Base-by-base conservation (phyloP, 306 rosid genomes). In the Rubus parviflorus region DNA sequence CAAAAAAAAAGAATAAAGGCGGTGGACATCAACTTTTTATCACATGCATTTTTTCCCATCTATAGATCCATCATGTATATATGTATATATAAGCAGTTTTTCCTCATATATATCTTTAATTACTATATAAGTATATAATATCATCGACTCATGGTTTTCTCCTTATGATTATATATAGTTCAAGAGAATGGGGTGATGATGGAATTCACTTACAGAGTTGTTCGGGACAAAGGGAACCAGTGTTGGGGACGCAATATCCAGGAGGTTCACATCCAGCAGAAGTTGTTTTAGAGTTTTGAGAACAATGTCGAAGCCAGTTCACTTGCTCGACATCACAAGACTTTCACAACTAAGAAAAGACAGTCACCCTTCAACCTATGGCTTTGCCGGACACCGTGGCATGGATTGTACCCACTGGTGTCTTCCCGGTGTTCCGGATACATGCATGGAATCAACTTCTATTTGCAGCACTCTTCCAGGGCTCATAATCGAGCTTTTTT, bases 371-470 rank as follows among this genome's bases (percentile, higher is more conserved):
- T 70, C 80, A 5, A 53, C 5, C 4, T 82, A 82, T 46, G 79
- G 80, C 11, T 15, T n/a, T 3, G 46, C 20, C 1, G 69, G 71
- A n/a, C 46, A 16, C 46, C 46, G 35, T 5, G 85, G 65, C 68
- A 54, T 13, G 8, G 82, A 82, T 43, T 78, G 80, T 60, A 74
- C 52, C 64, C 85, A 72, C 25, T 82, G 85, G 82, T 82, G 82
- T 68, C 75, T 82, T 40, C 72, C 82, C 0, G 82, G 82, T 6
- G 60, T 82, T 54, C 79, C 81, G 5, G 85, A 82, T 40, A 77
- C 48, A 12, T n/a, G n/a, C n/a, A n/a, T 82, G 82, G 82, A 82
- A 82, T 54, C 48, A 74, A 13, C 61, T 78, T 25, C 49, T 78
- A 11, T 42, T 60, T 62, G 74, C 82, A 42, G 23, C 38, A 40